Base-by-base conservation (phyloP, 164 flowering plant species). In the Annona squamosa region DNA sequence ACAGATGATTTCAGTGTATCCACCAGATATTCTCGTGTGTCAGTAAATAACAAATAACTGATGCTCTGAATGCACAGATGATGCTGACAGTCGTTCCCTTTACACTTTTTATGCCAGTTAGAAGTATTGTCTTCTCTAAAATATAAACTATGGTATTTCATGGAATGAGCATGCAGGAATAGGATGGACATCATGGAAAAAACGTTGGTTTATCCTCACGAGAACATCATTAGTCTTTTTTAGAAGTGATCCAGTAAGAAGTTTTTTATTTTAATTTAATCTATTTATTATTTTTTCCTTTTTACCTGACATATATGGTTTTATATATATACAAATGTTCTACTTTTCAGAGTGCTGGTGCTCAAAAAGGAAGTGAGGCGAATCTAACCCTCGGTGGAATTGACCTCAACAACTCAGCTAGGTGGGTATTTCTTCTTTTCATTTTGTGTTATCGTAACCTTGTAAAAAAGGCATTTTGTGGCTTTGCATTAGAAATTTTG, bases 161-260 rank as follows among this genome's bases (percentile, higher is more conserved):
- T 41, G 37, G 5, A 19, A 45, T 65, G 12, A 3, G 5, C 42
- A 48, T 56, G 65, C 52, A 94, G 98, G 97, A 81, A 88, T 95
- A 77, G 99, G 99, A 80, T 95, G 99, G 99, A 93, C 97, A 73
- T 91, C 98, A 9, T 95, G 99, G 99, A 95, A 95, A 85, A 95
- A 95, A 75, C 86, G 99, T 68, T 95, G 99, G 99, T 95, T 95
- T 82, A 91, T 95, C 67, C 76, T 95, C 70, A 91, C 99, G 43
- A 90, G 86, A 5, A 91, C 95, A 66, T 92, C 98, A 6, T 80
- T 94, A 74, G 97, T 95, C 80, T 95, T 95, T 85, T 93, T 88
- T 77, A 83, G 98, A 83, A 95, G 90, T 82, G 99, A 95, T 81
- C 99, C 99, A 4, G 99, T 95, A 86, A 89, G 95, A 75, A 62